Conservation (phyloP, 2,329 filamentous ascomycete genomes). For the Stagonosporopsis rhizophila region DNA sequence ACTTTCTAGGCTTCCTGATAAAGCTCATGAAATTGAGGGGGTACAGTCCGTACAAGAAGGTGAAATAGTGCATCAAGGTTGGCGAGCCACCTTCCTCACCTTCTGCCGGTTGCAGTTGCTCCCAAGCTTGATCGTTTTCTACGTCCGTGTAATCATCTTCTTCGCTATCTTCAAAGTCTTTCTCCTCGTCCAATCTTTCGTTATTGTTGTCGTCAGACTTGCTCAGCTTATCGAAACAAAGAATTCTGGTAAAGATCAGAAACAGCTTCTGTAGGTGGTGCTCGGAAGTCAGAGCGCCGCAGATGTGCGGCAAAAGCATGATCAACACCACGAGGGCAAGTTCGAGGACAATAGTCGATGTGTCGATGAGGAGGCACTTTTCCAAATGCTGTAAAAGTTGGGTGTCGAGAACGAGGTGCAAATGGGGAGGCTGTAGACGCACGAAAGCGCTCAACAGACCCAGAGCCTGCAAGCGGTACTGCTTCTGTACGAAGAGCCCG, state of each 20-base stretch:
- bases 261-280: slow-evolving; percentile 74
- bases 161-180: slow-evolving; percentile 40
- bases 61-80: slow-evolving; percentile 78
- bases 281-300: slow-evolving; percentile 68
- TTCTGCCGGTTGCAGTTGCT: slow-evolving; percentile 67
- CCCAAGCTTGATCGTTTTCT: slow-evolving; percentile 62
- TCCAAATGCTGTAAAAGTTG: slow-evolving; percentile 74
- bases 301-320: slow-evolving; percentile 85
- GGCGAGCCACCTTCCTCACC: slow-evolving; percentile 62
- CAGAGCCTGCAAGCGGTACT: slow-evolving; percentile 69
- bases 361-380: slow-evolving; percentile 77
- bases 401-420: slow-evolving; percentile 76
- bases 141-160: slow-evolving; percentile 42
- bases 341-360: slow-evolving; percentile 78
- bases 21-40: slow-evolving; percentile 88
- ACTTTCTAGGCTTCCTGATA: slow-evolving; percentile 80
- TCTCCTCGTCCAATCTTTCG: slow-evolving; percentile 18
- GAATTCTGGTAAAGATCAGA: slow-evolving; percentile 78
- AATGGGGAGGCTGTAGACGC: slow-evolving; percentile 77
- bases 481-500: slow-evolving; percentile 68
- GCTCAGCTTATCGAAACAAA: slow-evolving; percentile 75
- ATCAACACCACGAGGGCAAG: slow-evolving; percentile 76
- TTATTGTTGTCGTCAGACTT: slow-evolving; percentile 22
- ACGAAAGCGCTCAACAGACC: slow-evolving; percentile 76
- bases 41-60: slow-evolving; percentile 81